Evolutionary conservation across 768 basidiomycete species (phyloP).

Genomic region (Mycena chlorophos): DNA sequence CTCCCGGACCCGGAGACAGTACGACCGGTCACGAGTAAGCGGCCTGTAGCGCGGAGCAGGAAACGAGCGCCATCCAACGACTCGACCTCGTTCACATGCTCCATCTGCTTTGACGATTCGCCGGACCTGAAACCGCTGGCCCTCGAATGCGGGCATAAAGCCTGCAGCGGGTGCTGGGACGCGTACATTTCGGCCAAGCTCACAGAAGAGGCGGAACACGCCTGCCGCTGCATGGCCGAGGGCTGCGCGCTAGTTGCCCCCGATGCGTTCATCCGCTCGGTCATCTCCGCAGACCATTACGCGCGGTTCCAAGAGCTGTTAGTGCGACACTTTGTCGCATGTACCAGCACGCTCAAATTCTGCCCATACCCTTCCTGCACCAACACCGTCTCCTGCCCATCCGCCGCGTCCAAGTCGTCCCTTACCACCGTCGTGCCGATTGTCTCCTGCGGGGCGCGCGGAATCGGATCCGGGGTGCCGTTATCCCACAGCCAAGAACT

Average conservation of each 20-base stretch:
- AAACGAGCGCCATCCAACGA: slow-evolving; percentile 30
- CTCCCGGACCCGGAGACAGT: slow-evolving; percentile 44
- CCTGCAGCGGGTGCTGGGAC: slow-evolving; percentile 83
- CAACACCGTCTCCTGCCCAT: slow-evolving; percentile 86
- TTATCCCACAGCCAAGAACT: slow-evolving; percentile 34
- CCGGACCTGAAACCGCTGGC: slow-evolving; percentile 59
- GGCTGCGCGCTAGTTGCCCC: slow-evolving; percentile 66
- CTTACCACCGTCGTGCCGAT: slow-evolving; percentile 83
- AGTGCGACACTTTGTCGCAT: slow-evolving; percentile 86
- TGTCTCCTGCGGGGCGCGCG: slow-evolving; percentile 76
- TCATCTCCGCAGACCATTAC: slow-evolving; percentile 56
- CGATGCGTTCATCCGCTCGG: slow-evolving; percentile 58
- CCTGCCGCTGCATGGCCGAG: slow-evolving; percentile 80
- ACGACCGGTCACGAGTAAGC: slow-evolving; percentile 33
- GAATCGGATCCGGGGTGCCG: slow-evolving; percentile 35
- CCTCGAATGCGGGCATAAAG: slow-evolving; percentile 81
- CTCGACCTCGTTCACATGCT: slow-evolving; percentile 70
- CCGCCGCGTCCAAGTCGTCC: slow-evolving; percentile 74
- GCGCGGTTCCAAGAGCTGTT: slow-evolving; percentile 83
- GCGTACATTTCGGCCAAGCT: slow-evolving; percentile 81
- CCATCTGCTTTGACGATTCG: slow-evolving; percentile 88
- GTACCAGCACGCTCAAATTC: slow-evolving; percentile 81
- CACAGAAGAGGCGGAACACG: slow-evolving; percentile 74
- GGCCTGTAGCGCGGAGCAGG: slow-evolving; percentile 20
- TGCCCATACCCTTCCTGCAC: slow-evolving; percentile 96